These are phyloP conservation scores for Cymbidium sinense DNA, from an alignment of 106 monocot species.

Conservation along the genomic window DNA sequence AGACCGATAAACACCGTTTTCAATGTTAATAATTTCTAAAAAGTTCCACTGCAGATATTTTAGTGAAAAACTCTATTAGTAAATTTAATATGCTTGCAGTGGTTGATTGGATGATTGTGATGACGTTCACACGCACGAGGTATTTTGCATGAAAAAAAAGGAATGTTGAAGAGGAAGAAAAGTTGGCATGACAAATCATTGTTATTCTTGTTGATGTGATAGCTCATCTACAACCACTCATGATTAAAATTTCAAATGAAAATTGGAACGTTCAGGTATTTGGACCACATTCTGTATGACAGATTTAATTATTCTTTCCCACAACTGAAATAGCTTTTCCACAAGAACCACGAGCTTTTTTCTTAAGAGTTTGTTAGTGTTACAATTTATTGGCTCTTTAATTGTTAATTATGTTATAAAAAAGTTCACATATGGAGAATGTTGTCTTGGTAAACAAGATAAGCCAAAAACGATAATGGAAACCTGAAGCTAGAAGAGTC, in stretches of 20 bases:
- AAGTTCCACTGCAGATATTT: too few relatives aligned
- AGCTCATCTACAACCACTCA: neutral
- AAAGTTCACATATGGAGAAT: neutral
- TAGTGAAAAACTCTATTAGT: too few relatives aligned
- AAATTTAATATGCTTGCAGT: too few relatives aligned
- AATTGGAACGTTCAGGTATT: neutral
- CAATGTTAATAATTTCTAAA: too few relatives aligned
- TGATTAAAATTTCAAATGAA: neutral
- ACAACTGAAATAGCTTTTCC: neutral
- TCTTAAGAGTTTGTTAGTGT: neutral
- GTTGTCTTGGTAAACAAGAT: neutral
- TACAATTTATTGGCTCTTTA: neutral
- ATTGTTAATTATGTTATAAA: neutral
- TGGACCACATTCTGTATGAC: neutral
- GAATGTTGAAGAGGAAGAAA: too few relatives aligned
- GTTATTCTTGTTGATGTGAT: too few relatives aligned
- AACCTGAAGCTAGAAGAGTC: neutral
- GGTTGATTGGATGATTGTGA: too few relatives aligned
- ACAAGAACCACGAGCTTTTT: neutral
- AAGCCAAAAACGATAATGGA: neutral
- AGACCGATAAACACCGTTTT: too few relatives aligned
- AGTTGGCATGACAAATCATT: too few relatives aligned
- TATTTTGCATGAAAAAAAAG: too few relatives aligned
- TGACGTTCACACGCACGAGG: too few relatives aligned
- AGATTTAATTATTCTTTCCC: neutral